Evolutionary conservation across 768 basidiomycete genomes (phyloP).

Genomic region (Boletus huronensis): DNA sequence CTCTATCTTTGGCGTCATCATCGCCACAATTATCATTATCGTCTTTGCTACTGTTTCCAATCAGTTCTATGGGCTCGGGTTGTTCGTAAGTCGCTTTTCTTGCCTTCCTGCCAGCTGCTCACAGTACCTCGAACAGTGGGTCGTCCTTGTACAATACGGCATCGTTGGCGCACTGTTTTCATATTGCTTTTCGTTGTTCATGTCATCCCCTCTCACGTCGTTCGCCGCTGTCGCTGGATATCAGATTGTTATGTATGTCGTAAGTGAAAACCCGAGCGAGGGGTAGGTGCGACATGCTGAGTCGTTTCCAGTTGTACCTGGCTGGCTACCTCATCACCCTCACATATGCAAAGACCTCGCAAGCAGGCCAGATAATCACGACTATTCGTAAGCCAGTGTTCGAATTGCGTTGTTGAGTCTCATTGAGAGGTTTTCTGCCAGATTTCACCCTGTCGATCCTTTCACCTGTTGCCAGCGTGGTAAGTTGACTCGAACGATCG

Average conservation of each 20-base stretch:
- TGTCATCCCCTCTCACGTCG: constrained; percentile 64
- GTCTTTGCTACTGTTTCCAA: constrained; percentile 53
- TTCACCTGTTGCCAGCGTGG: constrained; percentile 67
- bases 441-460: constrained; percentile 66
- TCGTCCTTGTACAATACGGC: constrained; percentile 67
- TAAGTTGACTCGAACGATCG: constrained; percentile 34
- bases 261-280: constrained; percentile 34
- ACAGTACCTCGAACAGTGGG: constrained; percentile 46
- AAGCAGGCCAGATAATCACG: constrained; percentile 51
- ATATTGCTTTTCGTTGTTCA: constrained; percentile 59
- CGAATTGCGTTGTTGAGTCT: not conserved
- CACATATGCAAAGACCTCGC: constrained; percentile 65
- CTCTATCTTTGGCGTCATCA: constrained; percentile 52
- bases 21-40: constrained; percentile 61
- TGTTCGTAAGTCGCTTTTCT: constrained; percentile 45
- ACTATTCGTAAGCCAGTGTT: constrained; percentile 45
- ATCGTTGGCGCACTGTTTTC: constrained; percentile 65
- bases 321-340: constrained; percentile 67
- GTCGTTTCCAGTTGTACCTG: constrained; percentile 49
- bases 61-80: constrained; percentile 67
- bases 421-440: constrained; percentile 10
- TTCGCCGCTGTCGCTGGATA: constrained; percentile 73
- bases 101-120: not conserved
- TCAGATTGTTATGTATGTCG: constrained; percentile 68
- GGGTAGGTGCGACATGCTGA: not conserved